Evolutionary conservation across 441 rosid species (phyloP).

Genomic region (Gossypium gossypioides): DNA sequence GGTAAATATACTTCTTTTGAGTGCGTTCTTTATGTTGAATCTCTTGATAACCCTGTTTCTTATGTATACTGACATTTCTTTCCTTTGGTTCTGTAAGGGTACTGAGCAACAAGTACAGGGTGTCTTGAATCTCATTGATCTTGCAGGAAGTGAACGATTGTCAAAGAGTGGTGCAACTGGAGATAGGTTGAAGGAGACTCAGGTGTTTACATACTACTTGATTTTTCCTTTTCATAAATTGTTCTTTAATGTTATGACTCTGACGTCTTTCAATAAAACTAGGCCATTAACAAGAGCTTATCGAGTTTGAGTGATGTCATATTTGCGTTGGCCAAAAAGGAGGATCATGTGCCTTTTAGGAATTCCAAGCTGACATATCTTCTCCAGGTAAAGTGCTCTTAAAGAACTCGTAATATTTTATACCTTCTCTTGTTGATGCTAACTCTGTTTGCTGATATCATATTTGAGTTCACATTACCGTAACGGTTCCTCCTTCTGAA

Average conservation of each 20-base stretch:
- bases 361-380: conserved; percentile 90
- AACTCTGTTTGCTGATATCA: background rate
- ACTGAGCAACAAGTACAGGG: conserved; percentile 96
- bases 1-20: conserved; percentile 27
- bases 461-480: background rate
- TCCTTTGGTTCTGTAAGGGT: conserved; percentile 36
- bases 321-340: conserved; percentile 87
- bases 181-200: conserved; percentile 86
- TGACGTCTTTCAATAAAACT: conserved; percentile 6
- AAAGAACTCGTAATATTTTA: background rate
- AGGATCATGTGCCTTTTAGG: conserved; percentile 91
- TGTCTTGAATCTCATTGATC: conserved; percentile 79
- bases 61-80: conserved; percentile 8
- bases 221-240: background rate
- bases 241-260: background rate
- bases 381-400: conserved; percentile 55
- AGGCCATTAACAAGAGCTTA: conserved; percentile 96
- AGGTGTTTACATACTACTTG: conserved; percentile 32
- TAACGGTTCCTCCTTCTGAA: background rate
- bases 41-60: conserved; percentile 3
- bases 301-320: conserved; percentile 82
- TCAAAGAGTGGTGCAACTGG: conserved; percentile 88
- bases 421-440: background rate
- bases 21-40: background rate
- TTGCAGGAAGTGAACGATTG: conserved; percentile 91